Evolutionary conservation across 371 early-diverging fungal species (phyloP).

Genomic region (Actinomucor elegans): DNA sequence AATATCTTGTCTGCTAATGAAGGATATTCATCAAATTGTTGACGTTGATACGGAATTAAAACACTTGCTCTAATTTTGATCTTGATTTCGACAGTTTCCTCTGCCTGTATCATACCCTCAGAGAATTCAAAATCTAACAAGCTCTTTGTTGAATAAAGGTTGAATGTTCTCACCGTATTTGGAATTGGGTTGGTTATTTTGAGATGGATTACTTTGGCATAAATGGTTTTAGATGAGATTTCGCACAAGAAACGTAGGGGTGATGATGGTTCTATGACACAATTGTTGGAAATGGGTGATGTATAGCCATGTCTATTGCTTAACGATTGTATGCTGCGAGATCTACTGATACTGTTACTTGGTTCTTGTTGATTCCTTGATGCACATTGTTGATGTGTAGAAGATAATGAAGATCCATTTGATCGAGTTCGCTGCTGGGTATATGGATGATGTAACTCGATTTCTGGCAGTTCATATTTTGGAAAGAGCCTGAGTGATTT

Average conservation of each 20-base stretch:
- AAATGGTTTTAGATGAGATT: slow-evolving; percentile 4
- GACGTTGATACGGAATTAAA: slow-evolving; percentile 2
- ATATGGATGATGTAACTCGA: slow-evolving; percentile 10
- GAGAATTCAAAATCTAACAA: slow-evolving; percentile 9
- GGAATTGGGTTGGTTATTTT: slow-evolving; percentile 6
- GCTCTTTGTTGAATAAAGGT: slow-evolving; percentile 5
- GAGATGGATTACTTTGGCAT: slow-evolving; percentile 13
- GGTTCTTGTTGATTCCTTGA: not conserved
- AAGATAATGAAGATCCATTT: not conserved
- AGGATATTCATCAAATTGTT: not conserved
- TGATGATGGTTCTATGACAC: slow-evolving; percentile 3
- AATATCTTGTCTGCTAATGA: slow-evolving; percentile 8
- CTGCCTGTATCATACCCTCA: slow-evolving; percentile 8
- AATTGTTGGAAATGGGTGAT: not conserved
- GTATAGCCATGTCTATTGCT: not conserved
- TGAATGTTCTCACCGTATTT: not conserved
- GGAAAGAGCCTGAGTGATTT: not conserved
- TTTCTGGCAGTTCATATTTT: slow-evolving; percentile 4
- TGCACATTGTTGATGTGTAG: not conserved
- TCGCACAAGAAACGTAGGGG: slow-evolving; percentile 13
- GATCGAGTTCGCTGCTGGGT: slow-evolving; percentile 2
- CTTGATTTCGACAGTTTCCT: slow-evolving; percentile 7
- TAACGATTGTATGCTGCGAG: not conserved
- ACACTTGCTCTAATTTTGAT: slow-evolving; percentile 3
- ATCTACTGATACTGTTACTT: not conserved